Evolutionary conservation across 2,329 filamentous ascomycete genomes (phyloP).

Genomic region (Colletotrichum sojae): DNA sequence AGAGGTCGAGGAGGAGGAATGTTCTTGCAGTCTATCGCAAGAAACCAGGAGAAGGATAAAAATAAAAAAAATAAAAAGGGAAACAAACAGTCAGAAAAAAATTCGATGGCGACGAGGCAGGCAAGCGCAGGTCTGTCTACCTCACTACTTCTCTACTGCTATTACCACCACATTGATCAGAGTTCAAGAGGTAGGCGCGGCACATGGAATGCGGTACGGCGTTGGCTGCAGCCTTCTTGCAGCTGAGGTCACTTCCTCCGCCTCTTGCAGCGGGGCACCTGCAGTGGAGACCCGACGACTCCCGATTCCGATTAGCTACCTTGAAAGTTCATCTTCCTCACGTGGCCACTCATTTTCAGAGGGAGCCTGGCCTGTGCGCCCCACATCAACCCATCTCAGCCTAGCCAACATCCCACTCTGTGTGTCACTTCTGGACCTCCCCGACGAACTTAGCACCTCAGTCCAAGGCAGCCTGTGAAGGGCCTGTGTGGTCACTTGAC

Average conservation of each 20-base stretch:
- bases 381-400: conserved; percentile 28
- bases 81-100: not conserved
- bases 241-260: conserved; percentile 41
- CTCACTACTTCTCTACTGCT: no score
- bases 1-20: not conserved
- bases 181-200: conserved; percentile 30
- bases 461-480: conserved; percentile 36
- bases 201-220: conserved; percentile 39
- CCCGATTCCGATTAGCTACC: conserved; percentile 42
- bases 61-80: not conserved
- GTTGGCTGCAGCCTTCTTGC: conserved; percentile 41
- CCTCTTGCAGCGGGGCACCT: conserved; percentile 38
- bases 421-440: conserved; percentile 20
- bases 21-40: conserved; percentile 6
- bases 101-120: not conserved
- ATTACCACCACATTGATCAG: no score
- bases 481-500: conserved; percentile 37
- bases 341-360: conserved; percentile 39
- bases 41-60: not conserved
- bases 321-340: conserved; percentile 40
- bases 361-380: conserved; percentile 37
- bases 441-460: not conserved
- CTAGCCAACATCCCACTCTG: conserved; percentile 31
- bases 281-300: conserved; percentile 36
- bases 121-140: conserved; percentile 21